These are phyloP conservation scores for Phalaenopsis hybrid DNA, from an alignment of 116 monocot genomes.

Conservation along the genomic window DNA sequence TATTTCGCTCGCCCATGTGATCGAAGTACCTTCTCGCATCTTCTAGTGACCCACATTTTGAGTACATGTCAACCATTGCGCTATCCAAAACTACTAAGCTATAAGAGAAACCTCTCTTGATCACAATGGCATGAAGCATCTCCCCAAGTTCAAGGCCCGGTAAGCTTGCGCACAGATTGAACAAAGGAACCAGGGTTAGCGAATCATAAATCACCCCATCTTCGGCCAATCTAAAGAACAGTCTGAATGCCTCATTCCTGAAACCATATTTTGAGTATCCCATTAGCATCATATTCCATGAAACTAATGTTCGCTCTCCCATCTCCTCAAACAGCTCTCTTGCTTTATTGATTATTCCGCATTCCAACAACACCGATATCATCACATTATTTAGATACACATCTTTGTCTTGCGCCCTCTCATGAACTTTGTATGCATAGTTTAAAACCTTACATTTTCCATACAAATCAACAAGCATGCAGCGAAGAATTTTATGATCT, in stretches of 20 bases:
- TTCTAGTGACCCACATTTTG: conserved; percentile 46
- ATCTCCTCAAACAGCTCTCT: conserved; percentile 26
- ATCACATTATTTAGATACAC: conserved; percentile 1
- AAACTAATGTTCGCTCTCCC: conserved; percentile 26
- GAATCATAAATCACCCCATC: conserved; percentile 2
- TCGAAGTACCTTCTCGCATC: conserved; percentile 36
- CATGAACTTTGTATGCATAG: conserved; percentile 31
- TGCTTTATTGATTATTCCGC: conserved; percentile 22
- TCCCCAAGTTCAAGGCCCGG: neutral
- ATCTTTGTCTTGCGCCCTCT: conserved; percentile 5
- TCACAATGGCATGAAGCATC: conserved; percentile 17
- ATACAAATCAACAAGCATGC: conserved; percentile 55
- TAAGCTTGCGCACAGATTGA: conserved; percentile 3
- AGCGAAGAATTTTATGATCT: conserved; percentile 45
- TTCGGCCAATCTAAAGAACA: conserved; percentile 12
- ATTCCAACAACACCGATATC: neutral
- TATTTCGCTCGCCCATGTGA: conserved; percentile 12
- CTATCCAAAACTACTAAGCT: conserved; percentile 20
- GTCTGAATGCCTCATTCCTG: conserved; percentile 13
- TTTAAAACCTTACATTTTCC: conserved; percentile 35
- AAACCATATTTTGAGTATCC: conserved; percentile 25
- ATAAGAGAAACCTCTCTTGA: conserved; percentile 24
- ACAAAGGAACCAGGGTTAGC: neutral
- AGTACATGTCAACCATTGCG: conserved; percentile 51
- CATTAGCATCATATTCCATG: conserved; percentile 43